These are phyloP conservation scores for Neurospora tetraspora DNA, from an alignment of 495 filamentous ascomycete genomes.

Conservation along the genomic window DNA sequence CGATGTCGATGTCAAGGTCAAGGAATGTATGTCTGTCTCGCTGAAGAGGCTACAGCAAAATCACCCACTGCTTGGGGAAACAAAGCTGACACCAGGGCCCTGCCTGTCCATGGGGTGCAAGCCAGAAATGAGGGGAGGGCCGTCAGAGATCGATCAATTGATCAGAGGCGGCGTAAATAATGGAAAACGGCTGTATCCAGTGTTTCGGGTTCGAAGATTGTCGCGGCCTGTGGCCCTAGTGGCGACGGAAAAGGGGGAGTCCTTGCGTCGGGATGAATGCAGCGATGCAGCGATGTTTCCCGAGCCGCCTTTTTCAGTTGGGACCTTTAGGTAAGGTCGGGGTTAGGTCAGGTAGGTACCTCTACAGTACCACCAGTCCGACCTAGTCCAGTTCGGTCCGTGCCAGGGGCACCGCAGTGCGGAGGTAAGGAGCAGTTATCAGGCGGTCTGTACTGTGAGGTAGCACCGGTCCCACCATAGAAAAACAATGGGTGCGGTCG, in stretches of 20 bases:
- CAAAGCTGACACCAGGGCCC: background rate
- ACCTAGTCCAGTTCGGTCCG: background rate
- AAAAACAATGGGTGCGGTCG: background rate
- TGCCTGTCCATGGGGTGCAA: conserved; percentile 10
- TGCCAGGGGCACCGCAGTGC: background rate
- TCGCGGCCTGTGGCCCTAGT: background rate
- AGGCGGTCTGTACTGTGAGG: background rate
- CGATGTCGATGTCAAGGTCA: background rate
- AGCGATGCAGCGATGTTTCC: background rate
- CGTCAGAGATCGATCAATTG: background rate
- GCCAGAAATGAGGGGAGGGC: conserved; percentile 1
- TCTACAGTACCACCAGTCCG: background rate
- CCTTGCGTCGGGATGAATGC: background rate
- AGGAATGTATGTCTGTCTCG: background rate
- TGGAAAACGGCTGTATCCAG: background rate
- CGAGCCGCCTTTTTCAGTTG: background rate
- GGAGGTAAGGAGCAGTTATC: background rate
- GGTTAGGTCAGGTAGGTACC: background rate
- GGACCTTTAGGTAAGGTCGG: background rate
- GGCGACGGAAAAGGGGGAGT: background rate
- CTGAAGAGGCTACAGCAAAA: background rate
- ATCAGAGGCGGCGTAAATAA: background rate
- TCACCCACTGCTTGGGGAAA: conserved; percentile 7
- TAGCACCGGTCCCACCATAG: background rate
- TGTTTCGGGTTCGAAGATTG: background rate